phyloP scores from a whole-genome alignment of 768 basidiomycete species.

The Rhizopogon roseolus region DNA sequence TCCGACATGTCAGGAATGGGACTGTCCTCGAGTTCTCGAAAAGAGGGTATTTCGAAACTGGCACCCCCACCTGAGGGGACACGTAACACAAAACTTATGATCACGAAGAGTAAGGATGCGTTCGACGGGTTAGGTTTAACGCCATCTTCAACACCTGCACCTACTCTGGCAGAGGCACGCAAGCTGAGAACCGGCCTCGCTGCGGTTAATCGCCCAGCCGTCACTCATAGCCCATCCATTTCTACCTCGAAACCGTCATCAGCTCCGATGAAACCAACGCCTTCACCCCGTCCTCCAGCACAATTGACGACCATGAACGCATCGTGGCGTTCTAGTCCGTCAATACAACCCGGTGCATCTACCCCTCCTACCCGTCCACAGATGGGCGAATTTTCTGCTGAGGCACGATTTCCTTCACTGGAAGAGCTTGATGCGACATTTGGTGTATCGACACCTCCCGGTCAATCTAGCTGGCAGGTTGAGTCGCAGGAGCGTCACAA shows the following conservation, averaged over 20 bases:
- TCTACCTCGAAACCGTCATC: conserved; percentile 12
- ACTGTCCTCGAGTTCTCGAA: conserved; percentile 9
- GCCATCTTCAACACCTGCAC: conserved; percentile 41
- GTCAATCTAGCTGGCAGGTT: conserved; percentile 11
- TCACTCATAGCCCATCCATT: conserved; percentile 11
- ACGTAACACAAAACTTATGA: conserved; percentile 24
- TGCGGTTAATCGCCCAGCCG: conserved; percentile 25
- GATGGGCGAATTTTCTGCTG: conserved; percentile 44
- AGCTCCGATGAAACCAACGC: conserved; percentile 14
- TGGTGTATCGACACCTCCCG: conserved; percentile 18
- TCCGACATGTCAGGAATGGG: background rate
- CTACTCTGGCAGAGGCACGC: conserved; percentile 73
- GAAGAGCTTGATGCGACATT: conserved; percentile 74
- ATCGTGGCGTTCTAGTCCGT: conserved; percentile 14
- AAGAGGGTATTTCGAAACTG: conserved; percentile 17
- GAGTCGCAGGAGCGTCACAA: conserved; percentile 4
- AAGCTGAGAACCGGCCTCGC: conserved; percentile 69
- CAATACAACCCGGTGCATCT: conserved; percentile 19
- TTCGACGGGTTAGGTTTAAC: conserved; percentile 70
- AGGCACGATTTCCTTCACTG: conserved; percentile 81
- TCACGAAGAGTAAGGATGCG: conserved; percentile 56
- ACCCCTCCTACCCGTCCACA: conserved; percentile 28
- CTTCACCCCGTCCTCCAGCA: conserved; percentile 25
- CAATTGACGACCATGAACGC: conserved; percentile 9
- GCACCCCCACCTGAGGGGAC: conserved; percentile 24